phyloP scores from a whole-genome alignment of 495 filamentous ascomycete species.

The Clavariopsis aquatica region DNA sequence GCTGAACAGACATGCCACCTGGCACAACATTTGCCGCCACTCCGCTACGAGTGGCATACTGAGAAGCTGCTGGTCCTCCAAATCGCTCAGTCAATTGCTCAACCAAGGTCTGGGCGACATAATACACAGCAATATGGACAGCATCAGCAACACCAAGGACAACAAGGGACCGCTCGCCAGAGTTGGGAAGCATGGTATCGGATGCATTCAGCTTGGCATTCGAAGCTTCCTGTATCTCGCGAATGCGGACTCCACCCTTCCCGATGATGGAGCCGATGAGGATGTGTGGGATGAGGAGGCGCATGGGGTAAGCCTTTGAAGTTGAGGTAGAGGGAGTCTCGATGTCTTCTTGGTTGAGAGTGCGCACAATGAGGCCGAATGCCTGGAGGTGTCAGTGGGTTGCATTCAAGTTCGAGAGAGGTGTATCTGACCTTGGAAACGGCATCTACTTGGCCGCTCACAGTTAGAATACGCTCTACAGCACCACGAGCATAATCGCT shows the following conservation, averaged over 20 bases:
- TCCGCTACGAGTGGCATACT: constrained; percentile 93
- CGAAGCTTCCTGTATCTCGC: constrained; percentile 97
- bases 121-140: constrained; percentile 98
- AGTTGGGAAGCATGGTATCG: constrained; percentile 87
- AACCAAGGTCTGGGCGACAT: constrained; percentile 91
- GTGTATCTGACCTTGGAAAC: constrained; percentile 80
- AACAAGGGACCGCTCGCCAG: constrained; percentile 94
- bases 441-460: constrained; percentile 91
- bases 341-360: constrained; percentile 92
- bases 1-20: constrained; percentile 96
- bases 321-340: constrained; percentile 81
- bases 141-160: constrained; percentile 59
- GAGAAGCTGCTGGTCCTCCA: constrained; percentile 91
- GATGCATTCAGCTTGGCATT: constrained; percentile 96
- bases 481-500: constrained; percentile 97
- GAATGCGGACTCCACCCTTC: constrained; percentile 90
- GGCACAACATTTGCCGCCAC: constrained; percentile 89
- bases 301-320: constrained; percentile 96
- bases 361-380: constrained; percentile 96
- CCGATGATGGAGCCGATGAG: constrained; percentile 98
- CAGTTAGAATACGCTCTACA: constrained; percentile 94
- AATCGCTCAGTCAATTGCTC: constrained; percentile 96
- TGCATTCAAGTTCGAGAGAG: constrained; percentile 17
- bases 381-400: constrained; percentile 58
- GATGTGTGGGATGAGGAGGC: constrained; percentile 92